phyloP scores from a whole-genome alignment of 106 monocot genomes.

The Chionographis japonica region DNA sequence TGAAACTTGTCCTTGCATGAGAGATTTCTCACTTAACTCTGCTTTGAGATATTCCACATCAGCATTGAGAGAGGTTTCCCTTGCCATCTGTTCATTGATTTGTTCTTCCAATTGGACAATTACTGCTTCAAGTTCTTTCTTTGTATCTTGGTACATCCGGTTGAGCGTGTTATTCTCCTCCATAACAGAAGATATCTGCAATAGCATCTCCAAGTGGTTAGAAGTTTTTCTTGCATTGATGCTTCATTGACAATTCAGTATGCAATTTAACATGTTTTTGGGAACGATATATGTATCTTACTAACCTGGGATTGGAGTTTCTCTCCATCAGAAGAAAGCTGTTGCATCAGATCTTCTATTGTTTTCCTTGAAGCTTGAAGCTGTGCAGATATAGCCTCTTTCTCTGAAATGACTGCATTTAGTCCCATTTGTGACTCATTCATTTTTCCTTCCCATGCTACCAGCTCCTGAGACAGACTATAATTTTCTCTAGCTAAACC shows the following conservation, averaged over 20 bases:
- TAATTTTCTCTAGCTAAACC: conserved; percentile 37
- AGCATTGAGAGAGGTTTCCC: conserved; percentile 29
- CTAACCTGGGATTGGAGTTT: conserved; percentile 66
- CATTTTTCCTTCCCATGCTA: conserved; percentile 37
- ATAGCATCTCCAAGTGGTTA: not conserved
- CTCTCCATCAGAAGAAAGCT: conserved; percentile 40
- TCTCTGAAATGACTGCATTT: conserved; percentile 41
- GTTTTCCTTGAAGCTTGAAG: conserved; percentile 36
- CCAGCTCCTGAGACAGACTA: conserved; percentile 55
- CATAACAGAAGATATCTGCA: conserved; percentile 61
- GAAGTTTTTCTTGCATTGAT: not conserved
- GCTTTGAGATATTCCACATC: conserved; percentile 36
- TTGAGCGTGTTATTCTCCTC: conserved; percentile 55
- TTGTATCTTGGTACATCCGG: conserved; percentile 46
- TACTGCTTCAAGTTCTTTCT: conserved; percentile 45
- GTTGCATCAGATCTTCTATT: conserved; percentile 42
- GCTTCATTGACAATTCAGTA: no score
- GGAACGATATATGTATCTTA: not conserved
- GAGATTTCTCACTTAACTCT: conserved; percentile 39
- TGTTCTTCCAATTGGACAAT: conserved; percentile 51
- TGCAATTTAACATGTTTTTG: no score
- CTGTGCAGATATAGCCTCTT: conserved; percentile 34
- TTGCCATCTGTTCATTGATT: conserved; percentile 29
- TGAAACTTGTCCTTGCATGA: conserved; percentile 27
- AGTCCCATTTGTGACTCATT: conserved; percentile 44